These are phyloP conservation scores for Jaltomata sinuosa DNA, from an alignment of 257 asterid genomes.

Conservation along the genomic window DNA sequence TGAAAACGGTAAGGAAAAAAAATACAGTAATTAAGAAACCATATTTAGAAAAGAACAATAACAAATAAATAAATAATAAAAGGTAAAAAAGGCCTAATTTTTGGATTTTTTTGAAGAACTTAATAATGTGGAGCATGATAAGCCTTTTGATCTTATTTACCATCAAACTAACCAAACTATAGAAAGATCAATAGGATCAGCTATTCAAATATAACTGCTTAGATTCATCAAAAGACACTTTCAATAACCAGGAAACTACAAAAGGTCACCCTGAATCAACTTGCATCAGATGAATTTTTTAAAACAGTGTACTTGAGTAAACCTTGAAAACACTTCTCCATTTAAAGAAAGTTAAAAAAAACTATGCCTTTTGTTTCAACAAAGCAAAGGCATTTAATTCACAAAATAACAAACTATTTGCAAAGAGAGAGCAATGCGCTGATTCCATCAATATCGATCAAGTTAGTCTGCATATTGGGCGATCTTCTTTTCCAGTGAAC, in stretches of 20 bases:
- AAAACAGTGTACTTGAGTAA: neutral
- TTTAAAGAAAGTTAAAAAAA: neutral
- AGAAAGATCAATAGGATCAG: neutral
- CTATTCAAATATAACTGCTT: neutral
- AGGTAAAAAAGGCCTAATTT: too few relatives aligned
- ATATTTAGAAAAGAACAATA: too few relatives aligned
- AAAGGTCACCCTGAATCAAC: neutral
- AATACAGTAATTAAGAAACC: too few relatives aligned
- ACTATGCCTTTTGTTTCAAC: neutral
- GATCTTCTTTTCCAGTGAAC: conserved; percentile 45
- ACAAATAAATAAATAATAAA: too few relatives aligned
- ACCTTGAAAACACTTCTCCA: neutral
- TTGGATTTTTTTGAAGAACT: too few relatives aligned
- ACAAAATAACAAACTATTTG: neutral
- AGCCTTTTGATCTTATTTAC: too few relatives aligned
- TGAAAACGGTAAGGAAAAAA: too few relatives aligned
- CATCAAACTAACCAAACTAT: neutral
- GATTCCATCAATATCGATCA: neutral
- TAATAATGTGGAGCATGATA: too few relatives aligned
- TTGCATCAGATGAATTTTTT: neutral
- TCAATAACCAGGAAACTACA: neutral
- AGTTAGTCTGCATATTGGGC: conserved; percentile 33
- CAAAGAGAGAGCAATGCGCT: neutral
- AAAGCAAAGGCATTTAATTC: neutral
- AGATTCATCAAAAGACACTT: neutral